Conservation (phyloP, 78 protist species). For the Dictyostelium citrinum region DNA sequence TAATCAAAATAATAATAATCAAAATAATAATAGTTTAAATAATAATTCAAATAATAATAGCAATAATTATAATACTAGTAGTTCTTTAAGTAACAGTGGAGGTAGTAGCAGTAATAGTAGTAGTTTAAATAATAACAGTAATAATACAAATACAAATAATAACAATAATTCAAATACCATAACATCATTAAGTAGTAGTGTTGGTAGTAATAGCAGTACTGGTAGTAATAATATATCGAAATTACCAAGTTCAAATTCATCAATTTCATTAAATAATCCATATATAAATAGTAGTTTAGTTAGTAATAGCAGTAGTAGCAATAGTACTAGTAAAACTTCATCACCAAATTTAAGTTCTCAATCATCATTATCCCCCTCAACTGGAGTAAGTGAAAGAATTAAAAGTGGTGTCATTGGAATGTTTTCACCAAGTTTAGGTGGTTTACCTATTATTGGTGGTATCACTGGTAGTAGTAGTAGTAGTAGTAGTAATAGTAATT, state of each 20-base stretch:
- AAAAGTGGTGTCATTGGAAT: neutral
- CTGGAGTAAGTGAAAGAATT: neutral
- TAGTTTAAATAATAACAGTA: neutral
- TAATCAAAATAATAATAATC: neutral
- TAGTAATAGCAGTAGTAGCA: neutral
- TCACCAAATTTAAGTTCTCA: slow-evolving; percentile 1
- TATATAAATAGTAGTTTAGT: neutral
- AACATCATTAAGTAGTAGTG: neutral
- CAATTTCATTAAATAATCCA: neutral
- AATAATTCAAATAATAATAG: neutral
- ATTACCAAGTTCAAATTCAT: neutral
- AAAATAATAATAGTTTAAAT: neutral
- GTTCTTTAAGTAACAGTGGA: neutral
- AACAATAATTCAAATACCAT: neutral
- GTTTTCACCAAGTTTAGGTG: neutral
- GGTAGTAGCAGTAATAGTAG: neutral
- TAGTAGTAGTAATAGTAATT: neutral
- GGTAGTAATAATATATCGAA: neutral
- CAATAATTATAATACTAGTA: neutral
- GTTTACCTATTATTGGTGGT: neutral
- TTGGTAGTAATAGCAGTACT: neutral
- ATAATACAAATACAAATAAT: neutral
- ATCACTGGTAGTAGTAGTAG: neutral
- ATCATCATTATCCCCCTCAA: neutral
- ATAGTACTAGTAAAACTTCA: neutral